Evolutionary conservation across 768 basidiomycete species (phyloP).

Genomic region (Hydnomerulius pinastri): DNA sequence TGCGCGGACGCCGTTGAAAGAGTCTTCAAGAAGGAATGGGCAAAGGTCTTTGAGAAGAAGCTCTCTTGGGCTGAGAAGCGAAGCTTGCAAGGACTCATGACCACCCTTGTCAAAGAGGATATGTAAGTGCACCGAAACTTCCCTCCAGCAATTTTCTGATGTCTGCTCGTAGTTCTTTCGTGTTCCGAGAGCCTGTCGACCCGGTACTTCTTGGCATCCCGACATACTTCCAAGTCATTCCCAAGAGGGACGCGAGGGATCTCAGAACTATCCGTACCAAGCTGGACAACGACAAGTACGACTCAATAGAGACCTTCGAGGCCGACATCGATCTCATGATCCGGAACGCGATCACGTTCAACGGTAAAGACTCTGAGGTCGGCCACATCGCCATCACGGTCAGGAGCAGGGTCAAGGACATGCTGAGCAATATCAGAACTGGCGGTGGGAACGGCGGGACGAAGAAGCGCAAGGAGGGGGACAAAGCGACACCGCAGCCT

Average conservation of each 20-base stretch:
- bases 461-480: constrained; percentile 79
- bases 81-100: constrained; percentile 69
- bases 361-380: constrained; percentile 80
- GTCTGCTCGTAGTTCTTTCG: constrained; percentile 53
- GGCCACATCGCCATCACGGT: constrained; percentile 57
- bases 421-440: constrained; percentile 44
- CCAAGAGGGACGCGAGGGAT: constrained; percentile 85
- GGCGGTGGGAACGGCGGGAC: constrained; percentile 44
- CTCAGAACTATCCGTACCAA: constrained; percentile 78
- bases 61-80: constrained; percentile 81
- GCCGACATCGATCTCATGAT: constrained; percentile 89
- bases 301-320: constrained; percentile 74
- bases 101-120: constrained; percentile 65
- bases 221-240: constrained; percentile 85
- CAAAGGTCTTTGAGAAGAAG: constrained; percentile 69
- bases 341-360: constrained; percentile 87
- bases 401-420: constrained; percentile 53
- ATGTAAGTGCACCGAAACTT: constrained; percentile 45
- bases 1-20: constrained; percentile 77
- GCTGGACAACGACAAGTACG: constrained; percentile 82
- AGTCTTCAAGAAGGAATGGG: constrained; percentile 85
- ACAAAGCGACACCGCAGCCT: constrained; percentile 62
- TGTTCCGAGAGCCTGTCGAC: constrained; percentile 88
- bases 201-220: constrained; percentile 82
- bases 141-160: not conserved